Evolutionary conservation across 2,329 filamentous ascomycete species (phyloP).

Genomic region (Claviceps monticola): DNA sequence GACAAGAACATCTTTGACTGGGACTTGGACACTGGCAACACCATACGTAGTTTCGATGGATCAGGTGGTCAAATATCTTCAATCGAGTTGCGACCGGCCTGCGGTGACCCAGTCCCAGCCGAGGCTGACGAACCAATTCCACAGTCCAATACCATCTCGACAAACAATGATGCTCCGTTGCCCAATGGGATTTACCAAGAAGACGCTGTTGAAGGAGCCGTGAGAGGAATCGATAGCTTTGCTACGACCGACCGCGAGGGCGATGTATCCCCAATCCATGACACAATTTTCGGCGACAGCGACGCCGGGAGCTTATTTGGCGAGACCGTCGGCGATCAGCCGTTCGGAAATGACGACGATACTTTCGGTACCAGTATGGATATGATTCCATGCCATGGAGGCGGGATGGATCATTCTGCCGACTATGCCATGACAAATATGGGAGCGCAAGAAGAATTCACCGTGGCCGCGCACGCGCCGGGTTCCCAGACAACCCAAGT

Average conservation of each 20-base stretch:
- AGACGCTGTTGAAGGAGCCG: slow-evolving; percentile 6
- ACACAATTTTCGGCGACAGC: slow-evolving; percentile 72
- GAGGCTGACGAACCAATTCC: slow-evolving; percentile 45
- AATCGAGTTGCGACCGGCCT: slow-evolving; percentile 71
- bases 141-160: slow-evolving; percentile 56
- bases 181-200: slow-evolving; percentile 32
- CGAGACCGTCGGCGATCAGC: slow-evolving; percentile 46
- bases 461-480: not conserved
- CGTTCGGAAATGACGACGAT: slow-evolving; percentile 72
- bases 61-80: slow-evolving; percentile 75
- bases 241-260: slow-evolving; percentile 29
- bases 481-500: not conserved
- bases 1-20: slow-evolving; percentile 90
- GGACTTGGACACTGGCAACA: slow-evolving; percentile 79
- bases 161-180: slow-evolving; percentile 54
- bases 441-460: slow-evolving; percentile 4
- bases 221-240: slow-evolving; percentile 12
- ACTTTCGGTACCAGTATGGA: slow-evolving; percentile 67
- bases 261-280: slow-evolving; percentile 54
- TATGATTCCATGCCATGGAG: slow-evolving; percentile 27
- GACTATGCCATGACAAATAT: slow-evolving; percentile 28
- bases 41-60: slow-evolving; percentile 62
- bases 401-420: slow-evolving; percentile 28
- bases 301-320: slow-evolving; percentile 78
- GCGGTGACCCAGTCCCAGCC: slow-evolving; percentile 59